A percentile compares a stretch with the other conserved stretches of the same genome.
These are phyloP conservation scores for Gossypium laxum DNA, from an alignment of 441 rosid species.

Conservation along the genomic window DNA sequence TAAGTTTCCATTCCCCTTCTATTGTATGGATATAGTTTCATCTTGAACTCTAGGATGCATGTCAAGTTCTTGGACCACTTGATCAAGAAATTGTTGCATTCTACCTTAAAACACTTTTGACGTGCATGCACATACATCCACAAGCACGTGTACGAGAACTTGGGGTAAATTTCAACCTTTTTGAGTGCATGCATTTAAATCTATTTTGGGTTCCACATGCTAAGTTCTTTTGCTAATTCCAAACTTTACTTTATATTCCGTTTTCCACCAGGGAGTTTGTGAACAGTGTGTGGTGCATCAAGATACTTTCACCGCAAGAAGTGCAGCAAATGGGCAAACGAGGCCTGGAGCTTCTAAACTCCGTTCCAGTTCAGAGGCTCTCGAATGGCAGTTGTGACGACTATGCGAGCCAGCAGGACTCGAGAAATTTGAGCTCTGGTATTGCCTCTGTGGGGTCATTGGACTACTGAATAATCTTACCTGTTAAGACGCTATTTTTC, in stretches of 20 bases:
- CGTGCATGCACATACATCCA: not conserved
- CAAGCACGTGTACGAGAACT: not conserved
- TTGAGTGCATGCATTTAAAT: constrained; percentile 4
- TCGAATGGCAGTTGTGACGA: constrained; percentile 65
- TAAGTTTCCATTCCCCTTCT: constrained; percentile 30
- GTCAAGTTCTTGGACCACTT: not conserved
- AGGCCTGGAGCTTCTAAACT: constrained; percentile 69
- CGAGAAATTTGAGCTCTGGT: constrained; percentile 62
- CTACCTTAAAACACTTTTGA: not conserved
- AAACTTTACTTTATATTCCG: not conserved
- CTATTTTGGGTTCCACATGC: not conserved
- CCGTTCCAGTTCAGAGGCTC: constrained; percentile 68
- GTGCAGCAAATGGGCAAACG: constrained; percentile 91
- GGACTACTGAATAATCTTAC: constrained; percentile 50
- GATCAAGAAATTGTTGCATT: not conserved
- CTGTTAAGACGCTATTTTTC: constrained; percentile 23
- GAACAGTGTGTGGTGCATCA: constrained; percentile 91
- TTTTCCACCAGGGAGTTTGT: constrained; percentile 72
- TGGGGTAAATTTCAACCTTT: not conserved
- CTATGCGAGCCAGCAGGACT: constrained; percentile 57
- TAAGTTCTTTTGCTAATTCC: not conserved
- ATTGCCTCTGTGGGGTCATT: constrained; percentile 73
- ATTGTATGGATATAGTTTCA: not conserved
- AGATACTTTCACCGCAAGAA: constrained; percentile 87
- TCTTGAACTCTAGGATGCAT: not conserved